These are phyloP conservation scores for Babesia bovis DNA, from an alignment of 169 alveolate genomes.

Conservation along the genomic window DNA sequence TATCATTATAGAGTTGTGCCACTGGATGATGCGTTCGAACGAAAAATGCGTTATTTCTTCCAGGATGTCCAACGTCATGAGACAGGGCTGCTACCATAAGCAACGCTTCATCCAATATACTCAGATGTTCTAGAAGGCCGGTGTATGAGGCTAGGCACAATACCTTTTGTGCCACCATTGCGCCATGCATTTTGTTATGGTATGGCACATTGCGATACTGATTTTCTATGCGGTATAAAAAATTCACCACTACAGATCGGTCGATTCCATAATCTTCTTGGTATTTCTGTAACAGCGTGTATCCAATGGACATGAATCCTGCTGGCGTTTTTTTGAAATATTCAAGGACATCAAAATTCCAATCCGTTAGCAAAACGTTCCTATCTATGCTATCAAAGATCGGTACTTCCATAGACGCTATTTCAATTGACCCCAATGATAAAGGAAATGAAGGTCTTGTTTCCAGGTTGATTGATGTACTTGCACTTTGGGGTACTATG, in stretches of 20 bases:
- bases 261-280: constrained; percentile 19
- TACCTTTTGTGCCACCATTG: constrained; percentile 77
- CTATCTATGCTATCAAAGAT: neutral
- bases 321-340: constrained; percentile 59
- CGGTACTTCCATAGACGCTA: neutral
- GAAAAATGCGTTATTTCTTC: constrained; percentile 83
- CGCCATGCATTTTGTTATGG: constrained; percentile 76
- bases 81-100: constrained; percentile 85
- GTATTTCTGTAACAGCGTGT: constrained; percentile 16
- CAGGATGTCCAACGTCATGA: constrained; percentile 93
- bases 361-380: constrained; percentile 30
- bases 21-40: constrained; percentile 81
- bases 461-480: neutral
- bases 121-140: constrained; percentile 70
- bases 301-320: constrained; percentile 51
- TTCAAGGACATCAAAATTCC: constrained; percentile 73
- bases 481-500: neutral
- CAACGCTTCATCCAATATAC: constrained; percentile 72
- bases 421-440: neutral
- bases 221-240: constrained; percentile 65
- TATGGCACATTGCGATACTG: constrained; percentile 72
- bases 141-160: constrained; percentile 64
- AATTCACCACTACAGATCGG: constrained; percentile 25
- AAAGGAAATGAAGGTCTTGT: neutral
- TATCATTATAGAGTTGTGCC: constrained; percentile 89